Conservation (phyloP, 148 eudicot genomes). For the Agrostemma githago region DNA sequence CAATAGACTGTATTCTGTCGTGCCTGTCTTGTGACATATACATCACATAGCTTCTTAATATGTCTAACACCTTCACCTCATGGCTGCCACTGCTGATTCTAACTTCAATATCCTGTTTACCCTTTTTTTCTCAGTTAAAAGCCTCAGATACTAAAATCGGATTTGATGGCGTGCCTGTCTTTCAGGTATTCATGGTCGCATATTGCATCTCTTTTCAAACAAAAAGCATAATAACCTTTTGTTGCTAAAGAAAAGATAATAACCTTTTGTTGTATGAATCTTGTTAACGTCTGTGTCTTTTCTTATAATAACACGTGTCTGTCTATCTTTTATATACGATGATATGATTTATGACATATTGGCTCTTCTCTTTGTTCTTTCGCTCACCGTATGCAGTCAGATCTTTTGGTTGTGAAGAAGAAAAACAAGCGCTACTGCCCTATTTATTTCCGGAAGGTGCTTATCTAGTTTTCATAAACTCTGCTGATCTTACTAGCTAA, state of each 20-base stretch:
- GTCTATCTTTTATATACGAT: background rate
- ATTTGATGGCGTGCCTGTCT: constrained; percentile 97
- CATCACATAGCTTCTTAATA: background rate
- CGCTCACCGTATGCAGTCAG: constrained; percentile 44
- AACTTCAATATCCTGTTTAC: background rate
- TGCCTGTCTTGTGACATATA: background rate
- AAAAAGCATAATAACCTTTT: too few species aligned
- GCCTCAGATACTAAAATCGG: constrained; percentile 54
- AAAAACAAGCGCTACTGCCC: constrained; percentile 82
- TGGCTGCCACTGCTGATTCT: background rate
- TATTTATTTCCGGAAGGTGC: constrained; percentile 79
- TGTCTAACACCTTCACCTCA: background rate
- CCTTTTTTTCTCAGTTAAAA: constrained; percentile 49
- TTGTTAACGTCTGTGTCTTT: background rate
- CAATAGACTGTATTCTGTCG: background rate
- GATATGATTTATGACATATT: background rate
- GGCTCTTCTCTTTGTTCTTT: background rate
- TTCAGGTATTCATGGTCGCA: constrained; percentile 54
- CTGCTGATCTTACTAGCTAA: background rate
- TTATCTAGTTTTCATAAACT: background rate
- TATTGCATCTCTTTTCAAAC: background rate
- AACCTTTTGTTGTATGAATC: background rate
- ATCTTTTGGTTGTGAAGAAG: constrained; percentile 80
- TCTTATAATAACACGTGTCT: background rate
- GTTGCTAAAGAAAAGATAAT: too few species aligned